Conservation (phyloP, 495 filamentous ascomycete genomes). For the Choiromyces venosus region DNA sequence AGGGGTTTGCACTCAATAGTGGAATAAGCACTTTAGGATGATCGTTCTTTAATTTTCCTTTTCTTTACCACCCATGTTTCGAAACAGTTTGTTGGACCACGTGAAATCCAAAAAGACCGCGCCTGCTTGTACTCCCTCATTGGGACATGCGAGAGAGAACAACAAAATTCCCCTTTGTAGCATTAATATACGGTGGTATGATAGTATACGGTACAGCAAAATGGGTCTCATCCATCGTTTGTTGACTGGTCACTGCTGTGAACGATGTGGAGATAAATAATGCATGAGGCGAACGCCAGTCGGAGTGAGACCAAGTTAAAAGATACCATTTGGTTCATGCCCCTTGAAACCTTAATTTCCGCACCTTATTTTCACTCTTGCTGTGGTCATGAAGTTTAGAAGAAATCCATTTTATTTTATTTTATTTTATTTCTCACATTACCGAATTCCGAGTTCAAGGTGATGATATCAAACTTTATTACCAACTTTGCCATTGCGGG, state of each 20-base stretch:
- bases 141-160: background rate
- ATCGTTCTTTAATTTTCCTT: background rate
- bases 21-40: background rate
- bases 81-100: background rate
- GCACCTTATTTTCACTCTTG: background rate
- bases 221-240: background rate
- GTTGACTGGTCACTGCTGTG: background rate
- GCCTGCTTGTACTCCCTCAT: background rate
- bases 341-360: background rate
- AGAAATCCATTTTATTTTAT: background rate
- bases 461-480: background rate
- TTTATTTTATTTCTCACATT: too few relatives aligned
- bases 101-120: background rate
- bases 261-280: background rate
- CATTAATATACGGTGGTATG: background rate
- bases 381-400: background rate
- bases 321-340: background rate
- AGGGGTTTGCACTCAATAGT: background rate
- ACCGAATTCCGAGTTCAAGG: too few relatives aligned
- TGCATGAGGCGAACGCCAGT: background rate
- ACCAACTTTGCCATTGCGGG: background rate
- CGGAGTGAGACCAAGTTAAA: background rate
- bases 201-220: background rate
- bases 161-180: background rate
- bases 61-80: background rate